phyloP scores from a whole-genome alignment of 192 early-diverging fungal genomes.

The Umbelopsis sp. region DNA sequence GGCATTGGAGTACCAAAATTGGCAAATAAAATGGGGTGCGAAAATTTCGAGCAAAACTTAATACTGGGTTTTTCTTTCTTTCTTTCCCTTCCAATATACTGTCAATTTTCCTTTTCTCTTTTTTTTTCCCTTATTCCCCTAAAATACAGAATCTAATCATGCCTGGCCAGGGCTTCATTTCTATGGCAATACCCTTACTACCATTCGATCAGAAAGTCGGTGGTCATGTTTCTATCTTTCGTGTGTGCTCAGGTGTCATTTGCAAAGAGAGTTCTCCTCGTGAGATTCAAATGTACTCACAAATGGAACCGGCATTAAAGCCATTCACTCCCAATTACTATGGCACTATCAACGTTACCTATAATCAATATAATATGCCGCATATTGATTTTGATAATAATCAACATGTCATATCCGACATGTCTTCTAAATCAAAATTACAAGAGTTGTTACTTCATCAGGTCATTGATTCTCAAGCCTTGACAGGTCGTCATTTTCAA shows the following conservation, averaged over 20 bases:
- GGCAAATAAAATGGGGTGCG: conserved; percentile 20
- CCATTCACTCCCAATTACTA: conserved; percentile 88
- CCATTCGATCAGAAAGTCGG: conserved; percentile 82
- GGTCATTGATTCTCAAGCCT: conserved; percentile 43
- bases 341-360: conserved; percentile 88
- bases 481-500: conserved; percentile 36
- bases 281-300: conserved; percentile 88
- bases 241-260: conserved; percentile 90
- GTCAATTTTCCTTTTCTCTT: conserved; percentile 25
- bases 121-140: conserved; percentile 13
- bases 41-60: not conserved
- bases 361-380: conserved; percentile 56
- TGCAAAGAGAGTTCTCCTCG: conserved; percentile 86
- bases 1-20: conserved; percentile 13
- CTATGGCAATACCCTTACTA: conserved; percentile 58
- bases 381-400: conserved; percentile 87
- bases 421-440: conserved; percentile 69
- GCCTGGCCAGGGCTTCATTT: conserved; percentile 14
- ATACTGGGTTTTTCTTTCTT: not conserved
- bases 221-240: conserved; percentile 89
- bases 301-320: conserved; percentile 77
- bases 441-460: conserved; percentile 45
- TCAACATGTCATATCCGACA: conserved; percentile 54
- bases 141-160: not conserved
- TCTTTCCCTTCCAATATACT: not conserved